A percentile compares a stretch with the other conserved stretches of the same genome.
Evolutionary conservation across 2,329 filamentous ascomycete species (phyloP).

Genomic region (Fonsecaea nubica): DNA sequence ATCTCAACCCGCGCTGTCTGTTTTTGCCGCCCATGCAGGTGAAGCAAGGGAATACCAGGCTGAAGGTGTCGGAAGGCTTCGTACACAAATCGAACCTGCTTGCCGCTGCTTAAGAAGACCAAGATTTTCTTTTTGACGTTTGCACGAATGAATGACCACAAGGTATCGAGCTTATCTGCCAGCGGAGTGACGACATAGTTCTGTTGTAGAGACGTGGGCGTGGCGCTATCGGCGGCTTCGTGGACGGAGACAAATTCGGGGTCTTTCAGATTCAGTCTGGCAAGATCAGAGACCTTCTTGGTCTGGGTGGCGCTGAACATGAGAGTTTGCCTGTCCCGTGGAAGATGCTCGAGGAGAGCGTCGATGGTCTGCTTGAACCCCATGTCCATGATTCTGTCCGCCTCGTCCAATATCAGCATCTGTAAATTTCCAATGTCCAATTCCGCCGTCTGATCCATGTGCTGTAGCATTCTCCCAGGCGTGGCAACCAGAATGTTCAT

Average conservation of each 20-base stretch:
- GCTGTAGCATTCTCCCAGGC: conserved; percentile 91
- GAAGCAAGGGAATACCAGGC: conserved; percentile 88
- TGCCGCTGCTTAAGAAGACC: conserved; percentile 92
- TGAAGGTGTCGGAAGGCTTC: conserved; percentile 92
- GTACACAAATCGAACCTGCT: conserved; percentile 95
- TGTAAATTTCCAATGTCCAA: conserved; percentile 91
- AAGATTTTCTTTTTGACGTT: conserved; percentile 94
- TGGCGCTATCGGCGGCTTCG: conserved; percentile 78
- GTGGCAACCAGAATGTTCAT: conserved; percentile 99
- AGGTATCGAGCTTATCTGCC: conserved; percentile 84
- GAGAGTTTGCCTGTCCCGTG: conserved; percentile 83
- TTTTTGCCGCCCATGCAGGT: conserved; percentile 93
- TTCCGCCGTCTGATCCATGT: conserved; percentile 89
- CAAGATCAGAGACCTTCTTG: conserved; percentile 89
- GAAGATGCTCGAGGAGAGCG: conserved; percentile 89
- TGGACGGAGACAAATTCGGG: conserved; percentile 96
- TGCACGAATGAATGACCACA: conserved; percentile 90
- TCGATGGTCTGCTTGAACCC: conserved; percentile 91
- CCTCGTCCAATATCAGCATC: conserved; percentile 92
- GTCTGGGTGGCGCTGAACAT: conserved; percentile 97
- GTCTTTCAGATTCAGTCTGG: conserved; percentile 82
- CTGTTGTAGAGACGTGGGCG: conserved; percentile 83
- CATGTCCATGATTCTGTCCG: conserved; percentile 97
- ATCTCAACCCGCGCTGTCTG: conserved; percentile 88
- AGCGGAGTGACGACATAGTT: conserved; percentile 88